phyloP scores from a whole-genome alignment of 2,329 filamentous ascomycete genomes.

The Colletotrichum simmondsii region DNA sequence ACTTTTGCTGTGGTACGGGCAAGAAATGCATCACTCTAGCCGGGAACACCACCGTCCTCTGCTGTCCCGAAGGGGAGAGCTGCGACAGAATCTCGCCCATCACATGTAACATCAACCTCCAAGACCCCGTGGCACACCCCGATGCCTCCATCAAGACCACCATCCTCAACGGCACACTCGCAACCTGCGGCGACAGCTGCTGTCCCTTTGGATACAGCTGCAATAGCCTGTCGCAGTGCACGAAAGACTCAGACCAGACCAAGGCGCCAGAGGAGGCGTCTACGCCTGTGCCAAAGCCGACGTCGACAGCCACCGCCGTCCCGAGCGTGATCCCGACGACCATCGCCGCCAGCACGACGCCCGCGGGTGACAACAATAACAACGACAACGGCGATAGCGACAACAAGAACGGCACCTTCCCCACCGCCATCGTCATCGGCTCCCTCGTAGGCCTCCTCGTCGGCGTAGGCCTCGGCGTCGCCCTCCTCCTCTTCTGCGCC shows the following conservation, averaged over 20 bases:
- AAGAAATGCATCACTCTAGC: slow-evolving; percentile 71
- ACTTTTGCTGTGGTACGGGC: slow-evolving; percentile 73
- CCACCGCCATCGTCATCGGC: slow-evolving; percentile 58
- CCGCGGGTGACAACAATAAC: slow-evolving; percentile 6
- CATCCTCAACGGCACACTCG: slow-evolving; percentile 65
- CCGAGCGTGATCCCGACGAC: slow-evolving; percentile 36
- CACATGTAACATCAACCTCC: slow-evolving; percentile 69
- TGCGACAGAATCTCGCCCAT: slow-evolving; percentile 74
- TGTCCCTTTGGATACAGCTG: slow-evolving; percentile 81
- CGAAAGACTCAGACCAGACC: slow-evolving; percentile 62
- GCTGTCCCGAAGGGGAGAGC: slow-evolving; percentile 69
- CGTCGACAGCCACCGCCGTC: slow-evolving; percentile 36
- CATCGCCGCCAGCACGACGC: slow-evolving; percentile 29
- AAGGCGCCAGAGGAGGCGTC: slow-evolving; percentile 39
- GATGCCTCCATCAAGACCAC: slow-evolving; percentile 74
- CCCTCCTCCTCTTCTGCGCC: slow-evolving; percentile 52
- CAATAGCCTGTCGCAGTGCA: slow-evolving; percentile 58
- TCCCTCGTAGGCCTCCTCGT: slow-evolving; percentile 58
- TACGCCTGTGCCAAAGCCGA: slow-evolving; percentile 36
- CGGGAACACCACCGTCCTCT: slow-evolving; percentile 74
- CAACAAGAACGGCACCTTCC: slow-evolving; percentile 35
- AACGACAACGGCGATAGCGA: slow-evolving; percentile 22
- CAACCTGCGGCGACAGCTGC: slow-evolving; percentile 68
- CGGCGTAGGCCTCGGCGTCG: slow-evolving; percentile 50
- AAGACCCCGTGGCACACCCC: slow-evolving; percentile 68